Evolutionary conservation across 352 stramenopile species (phyloP).

Genomic region (Pythium myriotylum): DNA sequence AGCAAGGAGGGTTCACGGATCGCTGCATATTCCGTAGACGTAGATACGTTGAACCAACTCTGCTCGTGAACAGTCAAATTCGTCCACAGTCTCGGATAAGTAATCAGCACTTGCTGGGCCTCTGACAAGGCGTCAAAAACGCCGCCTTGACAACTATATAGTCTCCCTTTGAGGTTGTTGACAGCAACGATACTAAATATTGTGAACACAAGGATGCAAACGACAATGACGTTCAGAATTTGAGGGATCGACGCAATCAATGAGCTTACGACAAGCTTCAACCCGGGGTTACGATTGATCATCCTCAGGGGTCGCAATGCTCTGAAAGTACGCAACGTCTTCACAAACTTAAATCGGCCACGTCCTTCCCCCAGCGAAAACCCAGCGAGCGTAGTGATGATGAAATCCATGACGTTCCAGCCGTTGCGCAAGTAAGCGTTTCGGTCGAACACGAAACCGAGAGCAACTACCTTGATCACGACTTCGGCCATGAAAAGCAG

Average conservation of each 20-base stretch:
- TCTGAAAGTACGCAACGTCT: constrained; percentile 60
- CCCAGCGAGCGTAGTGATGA: constrained; percentile 62
- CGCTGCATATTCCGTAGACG: no score
- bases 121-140: constrained; percentile 45
- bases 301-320: constrained; percentile 74
- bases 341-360: constrained; percentile 39
- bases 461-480: constrained; percentile 75
- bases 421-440: constrained; percentile 67
- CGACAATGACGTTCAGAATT: constrained; percentile 82
- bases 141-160: constrained; percentile 62
- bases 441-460: constrained; percentile 54
- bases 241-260: constrained; percentile 79
- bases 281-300: constrained; percentile 69
- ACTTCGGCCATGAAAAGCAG: constrained; percentile 77
- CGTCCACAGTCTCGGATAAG: constrained; percentile 43
- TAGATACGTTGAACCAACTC: constrained; percentile 42
- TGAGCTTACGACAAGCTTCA: constrained; percentile 89
- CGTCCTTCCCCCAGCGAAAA: constrained; percentile 28
- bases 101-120: constrained; percentile 41
- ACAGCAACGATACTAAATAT: constrained; percentile 93
- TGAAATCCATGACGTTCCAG: constrained; percentile 88
- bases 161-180: constrained; percentile 90
- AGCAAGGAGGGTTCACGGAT: no score
- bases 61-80: constrained; percentile 47
- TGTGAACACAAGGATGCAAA: constrained; percentile 81